Conservation (phyloP, 371 early-diverging fungal species). For the Chytridium lagenaria region DNA sequence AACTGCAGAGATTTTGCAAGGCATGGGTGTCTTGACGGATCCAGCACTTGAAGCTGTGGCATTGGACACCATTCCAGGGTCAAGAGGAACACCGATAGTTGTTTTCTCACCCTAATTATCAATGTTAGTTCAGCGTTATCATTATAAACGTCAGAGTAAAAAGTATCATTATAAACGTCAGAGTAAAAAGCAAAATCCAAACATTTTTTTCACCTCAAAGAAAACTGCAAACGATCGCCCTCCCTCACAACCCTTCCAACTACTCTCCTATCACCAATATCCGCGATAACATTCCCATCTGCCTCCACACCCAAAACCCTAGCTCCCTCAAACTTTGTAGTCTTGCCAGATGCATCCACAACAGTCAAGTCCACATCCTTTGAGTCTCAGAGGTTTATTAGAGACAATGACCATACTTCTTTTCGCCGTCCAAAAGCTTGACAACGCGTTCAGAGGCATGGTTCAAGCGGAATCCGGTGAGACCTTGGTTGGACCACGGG, state of each 20-base stretch:
- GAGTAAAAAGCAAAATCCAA: background rate
- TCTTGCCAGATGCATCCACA: slow-evolving; percentile 15
- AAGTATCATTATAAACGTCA: background rate
- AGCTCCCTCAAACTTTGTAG: slow-evolving; percentile 22
- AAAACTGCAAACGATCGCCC: slow-evolving; percentile 69
- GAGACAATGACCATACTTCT: slow-evolving; percentile 25
- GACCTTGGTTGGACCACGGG: slow-evolving; percentile 35
- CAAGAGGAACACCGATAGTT: slow-evolving; percentile 50
- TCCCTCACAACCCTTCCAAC: slow-evolving; percentile 67
- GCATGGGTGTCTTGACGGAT: slow-evolving; percentile 91
- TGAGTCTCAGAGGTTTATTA: background rate
- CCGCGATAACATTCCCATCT: slow-evolving; percentile 43
- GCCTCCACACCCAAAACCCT: slow-evolving; percentile 13
- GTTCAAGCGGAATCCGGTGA: slow-evolving; percentile 44
- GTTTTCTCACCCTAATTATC: slow-evolving; percentile 32
- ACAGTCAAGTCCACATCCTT: background rate
- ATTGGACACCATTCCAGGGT: slow-evolving; percentile 32
- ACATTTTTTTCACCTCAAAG: slow-evolving; percentile 53
- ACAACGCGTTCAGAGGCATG: slow-evolving; percentile 14
- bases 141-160: slow-evolving; percentile 4
- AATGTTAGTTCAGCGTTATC: too few species aligned
- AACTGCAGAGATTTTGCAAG: slow-evolving; percentile 92
- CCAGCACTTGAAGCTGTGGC: slow-evolving; percentile 54
- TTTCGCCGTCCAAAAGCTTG: slow-evolving; percentile 31
- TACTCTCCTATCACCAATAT: slow-evolving; percentile 64